Conservation (phyloP, 352 stramenopile species). For the Pythium graminicola region DNA sequence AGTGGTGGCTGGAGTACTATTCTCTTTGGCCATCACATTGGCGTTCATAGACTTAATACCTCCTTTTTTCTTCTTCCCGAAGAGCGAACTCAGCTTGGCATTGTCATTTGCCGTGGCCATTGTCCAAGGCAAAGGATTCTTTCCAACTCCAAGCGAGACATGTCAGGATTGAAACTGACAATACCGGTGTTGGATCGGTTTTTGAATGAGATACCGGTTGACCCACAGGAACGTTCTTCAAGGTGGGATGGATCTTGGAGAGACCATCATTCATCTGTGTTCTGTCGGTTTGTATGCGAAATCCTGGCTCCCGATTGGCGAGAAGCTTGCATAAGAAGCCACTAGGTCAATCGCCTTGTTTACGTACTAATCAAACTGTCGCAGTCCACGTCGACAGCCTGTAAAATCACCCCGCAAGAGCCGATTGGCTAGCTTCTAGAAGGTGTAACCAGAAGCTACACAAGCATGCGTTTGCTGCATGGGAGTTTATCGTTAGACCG, state of each 20-base stretch:
- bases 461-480: not conserved
- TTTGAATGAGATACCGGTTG: slow-evolving; percentile 11
- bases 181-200: slow-evolving; percentile 17
- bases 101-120: slow-evolving; percentile 31
- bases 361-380: not conserved
- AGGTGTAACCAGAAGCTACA: slow-evolving; percentile 10
- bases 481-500: not conserved
- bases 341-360: slow-evolving; percentile 9
- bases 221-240: slow-evolving; percentile 28
- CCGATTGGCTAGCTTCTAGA: slow-evolving; percentile 20
- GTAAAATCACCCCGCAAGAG: not conserved
- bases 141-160: not conserved
- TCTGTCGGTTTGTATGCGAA: slow-evolving; percentile 3
- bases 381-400: slow-evolving; percentile 15
- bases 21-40: slow-evolving; percentile 70
- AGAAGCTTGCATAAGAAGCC: slow-evolving; percentile 10
- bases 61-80: slow-evolving; percentile 77
- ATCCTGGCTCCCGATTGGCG: slow-evolving; percentile 1
- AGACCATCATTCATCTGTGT: slow-evolving; percentile 16
- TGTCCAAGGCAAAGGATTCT: not conserved
- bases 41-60: slow-evolving; percentile 71
- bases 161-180: not conserved
- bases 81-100: slow-evolving; percentile 76
- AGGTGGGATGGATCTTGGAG: slow-evolving; percentile 10
- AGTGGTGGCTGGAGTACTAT: slow-evolving; percentile 19